These are phyloP conservation scores for Phialemoniopsis sp. DNA, from an alignment of 2,329 filamentous ascomycete genomes.

Conservation along the genomic window DNA sequence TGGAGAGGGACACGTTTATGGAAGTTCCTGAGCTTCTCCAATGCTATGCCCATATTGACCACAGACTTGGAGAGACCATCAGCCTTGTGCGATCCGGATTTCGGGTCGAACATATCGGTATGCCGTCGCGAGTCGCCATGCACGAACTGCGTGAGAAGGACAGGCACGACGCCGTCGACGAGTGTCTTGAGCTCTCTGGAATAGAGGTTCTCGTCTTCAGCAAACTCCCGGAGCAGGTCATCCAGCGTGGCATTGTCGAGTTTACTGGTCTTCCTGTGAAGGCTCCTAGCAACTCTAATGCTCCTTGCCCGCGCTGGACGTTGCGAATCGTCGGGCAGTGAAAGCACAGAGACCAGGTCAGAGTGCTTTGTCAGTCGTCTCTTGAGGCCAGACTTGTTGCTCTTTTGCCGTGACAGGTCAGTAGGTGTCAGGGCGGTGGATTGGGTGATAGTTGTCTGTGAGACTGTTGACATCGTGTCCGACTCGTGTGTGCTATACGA, in stretches of 20 bases:
- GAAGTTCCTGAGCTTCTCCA: slow-evolving; percentile 77
- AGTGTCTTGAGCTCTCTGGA: slow-evolving; percentile 87
- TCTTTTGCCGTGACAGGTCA: slow-evolving; percentile 39
- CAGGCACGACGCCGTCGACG: slow-evolving; percentile 92
- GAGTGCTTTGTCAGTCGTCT: slow-evolving; percentile 85
- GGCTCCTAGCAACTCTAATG: slow-evolving; percentile 72
- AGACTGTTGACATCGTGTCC: slow-evolving; percentile 45
- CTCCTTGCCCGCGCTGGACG: slow-evolving; percentile 60
- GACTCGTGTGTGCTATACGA: slow-evolving; percentile 40
- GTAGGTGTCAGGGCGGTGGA: slow-evolving; percentile 43
- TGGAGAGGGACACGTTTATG: slow-evolving; percentile 77
- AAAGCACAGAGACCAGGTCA: slow-evolving; percentile 90
- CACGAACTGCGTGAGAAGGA: slow-evolving; percentile 80
- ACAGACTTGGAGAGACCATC: slow-evolving; percentile 77
- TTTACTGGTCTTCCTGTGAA: slow-evolving; percentile 67
- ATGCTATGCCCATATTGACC: slow-evolving; percentile 85
- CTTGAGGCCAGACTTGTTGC: slow-evolving; percentile 53
- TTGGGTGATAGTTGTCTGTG: slow-evolving; percentile 49
- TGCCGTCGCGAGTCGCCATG: slow-evolving; percentile 62
- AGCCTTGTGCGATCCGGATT: slow-evolving; percentile 41
- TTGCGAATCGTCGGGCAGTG: slow-evolving; percentile 56
- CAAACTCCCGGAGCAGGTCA: slow-evolving; percentile 76
- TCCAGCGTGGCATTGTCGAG: slow-evolving; percentile 64
- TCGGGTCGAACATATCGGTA: slow-evolving; percentile 62
- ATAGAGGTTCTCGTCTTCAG: slow-evolving; percentile 82